phyloP scores from a whole-genome alignment of 202 grass and related monocot genomes.

The Dendrocalamus latiflorus region DNA sequence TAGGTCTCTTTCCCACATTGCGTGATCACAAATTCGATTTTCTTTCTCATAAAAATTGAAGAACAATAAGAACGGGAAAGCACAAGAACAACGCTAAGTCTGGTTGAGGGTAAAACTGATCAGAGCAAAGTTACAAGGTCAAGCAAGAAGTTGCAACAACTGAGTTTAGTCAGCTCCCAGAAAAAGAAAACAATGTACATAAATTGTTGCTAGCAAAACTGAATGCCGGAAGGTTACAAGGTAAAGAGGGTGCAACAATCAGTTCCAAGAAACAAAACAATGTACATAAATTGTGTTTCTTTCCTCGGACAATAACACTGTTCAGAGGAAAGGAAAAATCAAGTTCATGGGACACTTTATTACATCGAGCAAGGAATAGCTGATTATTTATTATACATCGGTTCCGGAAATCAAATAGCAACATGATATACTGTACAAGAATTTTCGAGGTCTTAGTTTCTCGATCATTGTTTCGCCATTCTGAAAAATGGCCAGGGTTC shows the following conservation, averaged over 20 bases:
- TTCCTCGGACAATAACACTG: background rate
- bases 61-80: too few species aligned
- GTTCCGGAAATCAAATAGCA: slow-evolving; percentile 30
- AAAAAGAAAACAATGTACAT: background rate
- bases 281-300: slow-evolving; percentile 22
- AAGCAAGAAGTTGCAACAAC: background rate
- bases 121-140: background rate
- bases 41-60: too few species aligned
- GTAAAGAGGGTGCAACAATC: background rate
- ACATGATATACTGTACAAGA: slow-evolving; percentile 28
- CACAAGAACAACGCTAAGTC: background rate
- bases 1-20: background rate
- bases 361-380: slow-evolving; percentile 38
- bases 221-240: background rate
- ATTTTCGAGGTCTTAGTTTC: slow-evolving; percentile 25
- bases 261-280: background rate
- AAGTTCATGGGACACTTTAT: slow-evolving; percentile 35
- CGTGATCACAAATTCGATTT: background rate
- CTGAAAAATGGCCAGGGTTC: slow-evolving; percentile 24
- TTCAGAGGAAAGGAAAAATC: slow-evolving; percentile 18
- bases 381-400: slow-evolving; percentile 45
- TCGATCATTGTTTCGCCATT: slow-evolving; percentile 22
- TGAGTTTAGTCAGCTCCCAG: background rate
- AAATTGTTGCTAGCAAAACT: background rate
- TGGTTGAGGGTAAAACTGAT: too few species aligned